A percentile compares a stretch with the other conserved stretches of the same genome.
Conservation (phyloP, 1,139 yeast genomes). For the Pichia kudriavzevii region DNA sequence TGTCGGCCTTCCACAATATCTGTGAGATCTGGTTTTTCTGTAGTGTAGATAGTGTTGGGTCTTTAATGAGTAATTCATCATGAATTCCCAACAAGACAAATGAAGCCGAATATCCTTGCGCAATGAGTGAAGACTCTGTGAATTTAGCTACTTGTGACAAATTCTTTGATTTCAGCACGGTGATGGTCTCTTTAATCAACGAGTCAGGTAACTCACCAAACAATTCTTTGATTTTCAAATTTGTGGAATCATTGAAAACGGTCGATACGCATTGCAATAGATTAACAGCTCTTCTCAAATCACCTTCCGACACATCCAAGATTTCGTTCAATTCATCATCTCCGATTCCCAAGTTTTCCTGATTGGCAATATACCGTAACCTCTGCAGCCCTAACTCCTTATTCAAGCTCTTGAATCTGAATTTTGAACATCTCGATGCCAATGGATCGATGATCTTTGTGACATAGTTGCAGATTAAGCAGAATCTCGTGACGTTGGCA, state of each 20-base stretch:
- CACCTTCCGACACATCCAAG: slow-evolving; percentile 71
- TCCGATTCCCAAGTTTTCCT: slow-evolving; percentile 43
- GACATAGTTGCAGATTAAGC: slow-evolving; percentile 90
- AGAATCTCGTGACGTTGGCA: slow-evolving; percentile 84
- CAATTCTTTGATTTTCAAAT: slow-evolving; percentile 45
- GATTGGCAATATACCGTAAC: slow-evolving; percentile 50
- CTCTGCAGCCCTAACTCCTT: slow-evolving; percentile 62
- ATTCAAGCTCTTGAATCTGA: slow-evolving; percentile 77
- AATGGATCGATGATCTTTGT: slow-evolving; percentile 94
- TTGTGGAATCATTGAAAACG: slow-evolving; percentile 17
- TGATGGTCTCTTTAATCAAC: slow-evolving; percentile 39
- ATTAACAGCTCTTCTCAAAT: slow-evolving; percentile 88
- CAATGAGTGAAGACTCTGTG: slow-evolving; percentile 46
- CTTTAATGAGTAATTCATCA: background rate
- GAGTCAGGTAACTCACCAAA: slow-evolving; percentile 78
- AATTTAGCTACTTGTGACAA: slow-evolving; percentile 36
- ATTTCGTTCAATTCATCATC: slow-evolving; percentile 54
- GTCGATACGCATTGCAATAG: slow-evolving; percentile 82
- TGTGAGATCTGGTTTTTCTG: slow-evolving; percentile 61
- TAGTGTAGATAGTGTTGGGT: slow-evolving; percentile 33
- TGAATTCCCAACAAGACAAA: slow-evolving; percentile 48
- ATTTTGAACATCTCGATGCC: slow-evolving; percentile 93
- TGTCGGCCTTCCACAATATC: slow-evolving; percentile 68
- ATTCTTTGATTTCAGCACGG: slow-evolving; percentile 34
- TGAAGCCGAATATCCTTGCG: slow-evolving; percentile 83